Evolutionary conservation across 2,329 filamentous ascomycete species (phyloP).

Genomic region (Truncatella angustata): DNA sequence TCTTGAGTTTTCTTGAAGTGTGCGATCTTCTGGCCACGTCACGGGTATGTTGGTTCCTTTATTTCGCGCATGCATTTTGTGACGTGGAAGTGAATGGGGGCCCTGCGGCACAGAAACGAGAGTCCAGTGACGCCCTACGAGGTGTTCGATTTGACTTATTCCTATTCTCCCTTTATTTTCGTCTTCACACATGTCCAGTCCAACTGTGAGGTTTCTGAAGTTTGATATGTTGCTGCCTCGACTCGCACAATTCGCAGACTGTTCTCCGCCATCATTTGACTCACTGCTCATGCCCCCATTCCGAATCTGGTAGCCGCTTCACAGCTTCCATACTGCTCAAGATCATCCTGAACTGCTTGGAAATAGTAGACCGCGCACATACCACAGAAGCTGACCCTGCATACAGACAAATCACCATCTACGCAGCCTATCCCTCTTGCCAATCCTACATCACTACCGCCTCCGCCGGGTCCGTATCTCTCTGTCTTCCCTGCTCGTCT

Average conservation of each 20-base stretch:
- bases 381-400: not conserved
- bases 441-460: slow-evolving; percentile 63
- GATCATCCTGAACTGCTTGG: no score
- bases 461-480: slow-evolving; percentile 54
- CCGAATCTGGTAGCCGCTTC: not conserved
- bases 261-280: no score
- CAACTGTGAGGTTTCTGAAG: no score
- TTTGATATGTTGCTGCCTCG: no score
- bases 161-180: no score
- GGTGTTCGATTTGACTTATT: no score
- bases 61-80: slow-evolving; percentile 4
- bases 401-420: slow-evolving; percentile 60
- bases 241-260: no score
- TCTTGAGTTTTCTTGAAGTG: slow-evolving; percentile 56
- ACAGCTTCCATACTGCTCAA: not conserved
- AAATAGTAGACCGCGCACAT: no score
- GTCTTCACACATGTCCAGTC: no score
- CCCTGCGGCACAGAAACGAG: no score
- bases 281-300: no score
- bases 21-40: slow-evolving; percentile 54
- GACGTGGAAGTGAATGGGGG: slow-evolving; percentile 1
- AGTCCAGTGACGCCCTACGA: no score
- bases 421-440: slow-evolving; percentile 59
- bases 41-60: slow-evolving; percentile 42
- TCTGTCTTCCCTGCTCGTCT: slow-evolving; percentile 55